phyloP scores from a whole-genome alignment of 306 rosid genomes.

The barrel medic (Medicago truncatula) region DNA sequence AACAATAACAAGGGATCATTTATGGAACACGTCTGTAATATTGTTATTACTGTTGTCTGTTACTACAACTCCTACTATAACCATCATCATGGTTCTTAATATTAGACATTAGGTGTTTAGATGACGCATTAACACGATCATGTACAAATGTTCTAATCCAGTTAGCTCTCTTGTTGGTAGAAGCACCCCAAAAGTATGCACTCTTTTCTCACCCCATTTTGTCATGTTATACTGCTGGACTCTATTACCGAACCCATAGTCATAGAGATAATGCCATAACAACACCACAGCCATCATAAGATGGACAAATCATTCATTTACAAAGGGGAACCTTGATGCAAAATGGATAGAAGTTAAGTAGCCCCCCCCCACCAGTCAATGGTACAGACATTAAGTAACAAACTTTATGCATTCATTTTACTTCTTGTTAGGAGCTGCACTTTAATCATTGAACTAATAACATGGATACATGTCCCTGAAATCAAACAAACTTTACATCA shows the following conservation, averaged over 20 bases:
- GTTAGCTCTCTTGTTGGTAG: constrained; percentile 59
- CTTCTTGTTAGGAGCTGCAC: background rate
- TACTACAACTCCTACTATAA: background rate
- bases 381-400: background rate
- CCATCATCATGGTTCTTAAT: background rate
- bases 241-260: constrained; percentile 51
- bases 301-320: constrained; percentile 43
- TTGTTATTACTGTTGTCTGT: background rate
- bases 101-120: background rate
- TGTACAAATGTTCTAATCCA: constrained; percentile 48
- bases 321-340: constrained; percentile 47
- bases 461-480: background rate
- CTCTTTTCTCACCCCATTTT: constrained; percentile 48
- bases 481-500: background rate
- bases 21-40: constrained; percentile 13
- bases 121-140: background rate
- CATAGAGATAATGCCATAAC: background rate
- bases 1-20: constrained; percentile 26
- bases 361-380: constrained; percentile 28
- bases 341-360: constrained; percentile 1
- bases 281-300: background rate
- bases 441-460: background rate
- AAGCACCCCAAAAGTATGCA: constrained; percentile 51
- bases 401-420: background rate
- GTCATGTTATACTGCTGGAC: constrained; percentile 56